Base-by-base conservation (phyloP, 192 early-diverging fungal genomes). In the Backusella macrospora region DNA sequence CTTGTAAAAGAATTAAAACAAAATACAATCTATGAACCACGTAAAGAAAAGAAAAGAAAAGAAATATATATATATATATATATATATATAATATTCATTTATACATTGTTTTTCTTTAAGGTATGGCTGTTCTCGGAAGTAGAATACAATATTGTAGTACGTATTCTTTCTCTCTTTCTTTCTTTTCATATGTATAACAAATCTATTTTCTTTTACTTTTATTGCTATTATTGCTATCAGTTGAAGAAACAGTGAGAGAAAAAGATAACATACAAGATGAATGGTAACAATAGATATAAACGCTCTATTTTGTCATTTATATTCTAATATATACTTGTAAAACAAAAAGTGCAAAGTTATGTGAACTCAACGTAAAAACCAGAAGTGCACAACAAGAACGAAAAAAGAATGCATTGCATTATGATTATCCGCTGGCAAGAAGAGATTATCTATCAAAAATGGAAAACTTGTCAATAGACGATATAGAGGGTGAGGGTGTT, bases 11-110 rank as follows among this genome's bases (percentile, higher is more conserved):
- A 89, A 37, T 76, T 89, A 48, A 83, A 85, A n/a, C 45, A 42
- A n/a, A 89, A 89, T 42, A 84, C 88, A 23, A 76, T 73, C 3
- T 90, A 90, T 72, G 79, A 80, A 14, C 77, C 88, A 43, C 71
- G 73, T 78, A 73, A 52, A 21, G 12, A 13, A 2, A 65, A 21
- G 18, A 5, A 18, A 55, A 55, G 16, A 16, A 16, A 55, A 55
- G 18, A n/a, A 55, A 18, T 5, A 55, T 55, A 16, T 55, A 18
- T 6, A n/a, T 3, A 21, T 23, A 21, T n/a, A 34, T 16, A 21
- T 0, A 26, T 6, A 10, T 8, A 26, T n/a, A 55, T 8, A 55
- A 23, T 23, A 46, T 0, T 55, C 18, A 49, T 18, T 49, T 18
- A 18, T 7, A 6, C 4, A 48, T 16, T 49, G 18, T 18, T 49